Base-by-base conservation (phyloP, 768 basidiomycete genomes). In the Macrolepiota fuliginosa region DNA sequence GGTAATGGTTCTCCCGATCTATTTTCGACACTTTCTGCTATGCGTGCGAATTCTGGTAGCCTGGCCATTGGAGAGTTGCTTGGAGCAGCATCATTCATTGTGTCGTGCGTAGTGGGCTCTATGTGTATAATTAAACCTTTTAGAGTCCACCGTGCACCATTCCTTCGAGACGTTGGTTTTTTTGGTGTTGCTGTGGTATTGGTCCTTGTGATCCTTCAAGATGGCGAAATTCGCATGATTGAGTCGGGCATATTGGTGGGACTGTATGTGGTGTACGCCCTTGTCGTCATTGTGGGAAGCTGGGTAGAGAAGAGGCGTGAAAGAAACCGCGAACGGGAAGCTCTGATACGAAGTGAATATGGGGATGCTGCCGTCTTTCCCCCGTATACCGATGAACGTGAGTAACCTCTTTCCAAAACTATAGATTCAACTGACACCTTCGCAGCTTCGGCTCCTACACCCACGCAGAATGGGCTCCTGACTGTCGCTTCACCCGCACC, bases 101-200 rank as follows among this genome's bases (percentile, higher is more conserved):
- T 93, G 22, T 94, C 94, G 1, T 94, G 95, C 68, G 97, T 99
- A 24, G 96, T 94, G 12, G 97, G 97, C 7, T 90, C 91, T n/a
- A 96, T 99, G 89, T 95, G 93, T 67, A 88, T 98, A 73, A 94
- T 98, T 74, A 91, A 90, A 61, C 96, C 96, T 0, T 99, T 99
- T 76, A 83, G 85, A 66, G 94, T 98, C 29, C 79, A 89, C 36
- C 85, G 80, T 0, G 77, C 80, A 17, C 89, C 92, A 0, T 99
- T 98, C 77, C 74, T 98, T 11, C 89, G 97, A 40, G 97, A 99
- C 72, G 91, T 96, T 35, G 89, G 92, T 4, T 98, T 98, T 81
- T 98, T 98, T 75, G 86, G 91, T n/a, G 67, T 84, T 10, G 90
- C 96, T 0, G 86, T 98, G 45, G 57, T 74, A n/a, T 66, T 91